Conservation (phyloP, 2,329 filamentous ascomycete species). For the Phaeoacremonium minimum region DNA sequence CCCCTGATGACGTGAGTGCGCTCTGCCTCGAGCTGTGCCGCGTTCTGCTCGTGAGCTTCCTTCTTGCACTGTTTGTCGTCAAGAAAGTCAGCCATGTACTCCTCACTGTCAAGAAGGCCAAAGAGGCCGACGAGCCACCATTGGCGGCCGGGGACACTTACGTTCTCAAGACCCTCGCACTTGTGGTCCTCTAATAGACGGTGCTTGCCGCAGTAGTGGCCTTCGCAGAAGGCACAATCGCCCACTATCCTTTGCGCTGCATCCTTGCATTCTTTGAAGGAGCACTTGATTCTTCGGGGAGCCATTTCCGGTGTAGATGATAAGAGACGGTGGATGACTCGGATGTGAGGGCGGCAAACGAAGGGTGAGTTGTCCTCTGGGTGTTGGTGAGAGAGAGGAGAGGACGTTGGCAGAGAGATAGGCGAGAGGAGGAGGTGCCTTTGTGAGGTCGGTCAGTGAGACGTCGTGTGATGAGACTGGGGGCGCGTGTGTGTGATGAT, state of each 20-base stretch:
- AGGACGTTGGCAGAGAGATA: background rate
- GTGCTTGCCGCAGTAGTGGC: conserved; percentile 94
- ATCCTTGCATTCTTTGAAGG: conserved; percentile 83
- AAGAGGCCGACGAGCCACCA: conserved; percentile 38
- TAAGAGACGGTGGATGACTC: conserved; percentile 3
- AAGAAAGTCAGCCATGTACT: background rate
- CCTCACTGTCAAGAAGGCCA: conserved; percentile 21
- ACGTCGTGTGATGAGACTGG: background rate
- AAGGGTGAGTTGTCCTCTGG: background rate
- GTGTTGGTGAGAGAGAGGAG: conserved; percentile 1
- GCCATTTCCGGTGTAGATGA: conserved; percentile 42
- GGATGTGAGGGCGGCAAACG: conserved; percentile 10
- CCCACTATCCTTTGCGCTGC: conserved; percentile 89
- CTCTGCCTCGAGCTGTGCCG: conserved; percentile 86
- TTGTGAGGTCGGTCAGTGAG: conserved; percentile 12
- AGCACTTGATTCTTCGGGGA: conserved; percentile 78
- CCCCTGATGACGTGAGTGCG: conserved; percentile 92
- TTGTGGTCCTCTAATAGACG: conserved; percentile 90
- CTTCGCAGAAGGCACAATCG: conserved; percentile 91
- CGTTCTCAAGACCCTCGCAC: conserved; percentile 86
- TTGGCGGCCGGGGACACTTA: conserved; percentile 38
- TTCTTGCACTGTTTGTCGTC: conserved; percentile 76
- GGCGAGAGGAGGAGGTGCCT: background rate
- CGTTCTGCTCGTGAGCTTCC: conserved; percentile 91
- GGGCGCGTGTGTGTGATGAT: background rate